phyloP scores from a whole-genome alignment of 2,329 filamentous ascomycete species.

The Talaromyces marneffei region DNA sequence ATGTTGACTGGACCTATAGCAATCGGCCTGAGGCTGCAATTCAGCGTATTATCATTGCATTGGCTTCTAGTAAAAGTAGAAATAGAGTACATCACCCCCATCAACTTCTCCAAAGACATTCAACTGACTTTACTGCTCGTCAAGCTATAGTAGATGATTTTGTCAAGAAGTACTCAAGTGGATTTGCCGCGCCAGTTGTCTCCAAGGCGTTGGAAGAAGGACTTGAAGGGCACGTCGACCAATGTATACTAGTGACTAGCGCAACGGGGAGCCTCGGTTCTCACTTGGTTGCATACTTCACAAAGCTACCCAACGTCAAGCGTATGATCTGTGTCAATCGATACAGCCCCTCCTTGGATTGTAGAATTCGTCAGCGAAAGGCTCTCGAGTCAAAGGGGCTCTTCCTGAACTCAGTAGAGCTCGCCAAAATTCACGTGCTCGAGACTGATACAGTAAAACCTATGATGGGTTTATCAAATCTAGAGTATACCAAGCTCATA shows the following conservation, averaged over 20 bases:
- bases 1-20: slow-evolving; percentile 23
- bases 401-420: background rate
- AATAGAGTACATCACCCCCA: background rate
- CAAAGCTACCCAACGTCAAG: too few species aligned
- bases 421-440: slow-evolving; percentile 42
- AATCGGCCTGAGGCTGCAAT: background rate
- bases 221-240: background rate
- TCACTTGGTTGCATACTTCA: slow-evolving; percentile 7
- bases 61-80: background rate
- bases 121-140: too few species aligned
- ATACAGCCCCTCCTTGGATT: too few species aligned
- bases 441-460: slow-evolving; percentile 45
- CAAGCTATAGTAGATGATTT: too few species aligned
- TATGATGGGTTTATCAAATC: slow-evolving; percentile 42
- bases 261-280: slow-evolving; percentile 9
- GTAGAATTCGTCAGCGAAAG: too few species aligned
- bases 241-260: background rate
- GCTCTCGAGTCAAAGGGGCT: background rate
- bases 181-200: too few species aligned
- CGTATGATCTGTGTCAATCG: too few species aligned
- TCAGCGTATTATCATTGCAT: too few species aligned
- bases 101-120: background rate
- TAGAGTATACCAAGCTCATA: slow-evolving; percentile 36
- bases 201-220: background rate
- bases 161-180: too few species aligned